These are phyloP conservation scores for Beauveria sp. DNA, from an alignment of 2,329 filamentous ascomycete species.

Conservation along the genomic window DNA sequence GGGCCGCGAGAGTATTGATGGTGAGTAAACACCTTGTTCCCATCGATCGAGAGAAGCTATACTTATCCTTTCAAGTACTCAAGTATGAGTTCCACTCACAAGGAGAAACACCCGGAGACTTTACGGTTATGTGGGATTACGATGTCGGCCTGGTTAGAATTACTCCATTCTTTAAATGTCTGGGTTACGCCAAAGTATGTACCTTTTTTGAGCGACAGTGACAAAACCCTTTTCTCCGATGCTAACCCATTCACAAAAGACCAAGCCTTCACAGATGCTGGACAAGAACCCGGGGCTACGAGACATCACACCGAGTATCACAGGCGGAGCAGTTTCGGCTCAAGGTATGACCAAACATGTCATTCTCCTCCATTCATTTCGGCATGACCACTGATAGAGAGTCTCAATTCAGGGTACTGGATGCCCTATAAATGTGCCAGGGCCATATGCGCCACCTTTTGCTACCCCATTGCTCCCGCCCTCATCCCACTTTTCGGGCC, in stretches of 20 bases:
- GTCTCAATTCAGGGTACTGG: slow-evolving; percentile 68
- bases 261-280: slow-evolving; percentile 77
- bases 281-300: slow-evolving; percentile 71
- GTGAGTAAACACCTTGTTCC: slow-evolving; percentile 36
- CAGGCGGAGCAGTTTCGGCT: slow-evolving; percentile 79
- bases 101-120: slow-evolving; percentile 51
- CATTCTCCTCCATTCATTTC: neutral
- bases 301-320: slow-evolving; percentile 91
- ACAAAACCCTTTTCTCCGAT: neutral
- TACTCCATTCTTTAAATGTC: slow-evolving; percentile 90
- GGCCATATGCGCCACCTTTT: slow-evolving; percentile 85
- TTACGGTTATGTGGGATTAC: slow-evolving; percentile 93
- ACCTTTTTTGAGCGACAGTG: slow-evolving; percentile 16
- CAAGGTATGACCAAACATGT: slow-evolving; percentile 56
- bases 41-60: slow-evolving; percentile 2
- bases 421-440: slow-evolving; percentile 83
- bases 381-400: neutral
- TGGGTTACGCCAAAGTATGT: slow-evolving; percentile 74
- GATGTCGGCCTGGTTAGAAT: slow-evolving; percentile 89
- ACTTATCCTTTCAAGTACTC: slow-evolving; percentile 50
- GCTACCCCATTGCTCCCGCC: slow-evolving; percentile 72
- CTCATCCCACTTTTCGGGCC: slow-evolving; percentile 86
- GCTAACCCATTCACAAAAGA: slow-evolving; percentile 43
- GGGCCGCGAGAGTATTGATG: slow-evolving; percentile 79
- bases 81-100: slow-evolving; percentile 75